A percentile compares a stretch with the other conserved stretches of the same genome.
Evolutionary conservation across 441 rosid genomes (phyloP).

Genomic region (Croton setiger): DNA sequence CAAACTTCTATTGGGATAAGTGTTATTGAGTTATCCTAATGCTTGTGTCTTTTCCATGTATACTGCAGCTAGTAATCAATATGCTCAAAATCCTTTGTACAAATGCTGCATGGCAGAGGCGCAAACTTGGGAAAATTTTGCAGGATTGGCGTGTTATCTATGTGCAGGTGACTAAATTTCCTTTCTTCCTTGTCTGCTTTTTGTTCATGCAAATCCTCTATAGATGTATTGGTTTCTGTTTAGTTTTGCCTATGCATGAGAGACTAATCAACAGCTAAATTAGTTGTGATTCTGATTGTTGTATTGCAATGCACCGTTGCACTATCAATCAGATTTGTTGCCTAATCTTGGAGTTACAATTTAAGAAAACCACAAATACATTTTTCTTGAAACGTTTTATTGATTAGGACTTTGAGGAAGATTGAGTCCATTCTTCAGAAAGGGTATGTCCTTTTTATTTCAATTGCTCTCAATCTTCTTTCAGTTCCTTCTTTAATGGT

Average conservation of each 20-base stretch:
- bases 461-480: background rate
- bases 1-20: background rate
- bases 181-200: background rate
- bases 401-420: background rate
- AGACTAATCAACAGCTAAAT: background rate
- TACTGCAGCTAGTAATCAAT: constrained; percentile 80
- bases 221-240: background rate
- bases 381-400: background rate
- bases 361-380: background rate
- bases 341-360: background rate
- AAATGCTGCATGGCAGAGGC: constrained; percentile 98
- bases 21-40: constrained; percentile 24
- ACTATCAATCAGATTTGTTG: background rate
- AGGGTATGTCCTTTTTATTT: background rate
- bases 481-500: background rate
- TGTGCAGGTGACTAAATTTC: constrained; percentile 54
- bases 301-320: background rate
- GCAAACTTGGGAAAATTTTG: constrained; percentile 91
- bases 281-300: background rate
- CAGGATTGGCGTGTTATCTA: constrained; percentile 91
- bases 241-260: background rate
- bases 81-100: constrained; percentile 90
- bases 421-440: background rate
- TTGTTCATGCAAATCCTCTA: background rate
- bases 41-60: constrained; percentile 20